phyloP scores from a whole-genome alignment of 441 rosid species.

The Monsonia emarginata region DNA sequence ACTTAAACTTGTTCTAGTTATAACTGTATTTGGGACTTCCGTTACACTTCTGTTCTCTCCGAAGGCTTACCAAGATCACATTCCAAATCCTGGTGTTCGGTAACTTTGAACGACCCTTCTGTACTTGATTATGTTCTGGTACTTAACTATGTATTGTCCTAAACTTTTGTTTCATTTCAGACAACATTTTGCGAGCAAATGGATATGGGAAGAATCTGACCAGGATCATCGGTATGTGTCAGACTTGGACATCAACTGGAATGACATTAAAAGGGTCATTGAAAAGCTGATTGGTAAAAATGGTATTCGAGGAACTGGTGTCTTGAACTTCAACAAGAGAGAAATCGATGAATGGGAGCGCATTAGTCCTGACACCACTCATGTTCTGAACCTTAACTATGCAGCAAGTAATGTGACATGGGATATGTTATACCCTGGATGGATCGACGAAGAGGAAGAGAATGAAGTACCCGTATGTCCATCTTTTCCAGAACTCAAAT shows the following conservation, averaged over 20 bases:
- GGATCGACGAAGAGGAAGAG: conserved; percentile 95
- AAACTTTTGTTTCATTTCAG: conserved; percentile 14
- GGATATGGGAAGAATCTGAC: conserved; percentile 67
- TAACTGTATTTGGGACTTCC: not conserved
- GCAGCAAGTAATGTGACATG: conserved; percentile 51
- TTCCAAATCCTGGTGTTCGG: not conserved
- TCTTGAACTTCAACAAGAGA: conserved; percentile 48
- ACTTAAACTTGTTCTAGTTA: conserved; percentile 41
- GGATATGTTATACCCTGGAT: conserved; percentile 76
- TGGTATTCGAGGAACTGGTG: conserved; percentile 46
- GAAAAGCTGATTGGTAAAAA: conserved; percentile 33
- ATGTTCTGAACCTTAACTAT: conserved; percentile 34
- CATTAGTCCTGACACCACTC: conserved; percentile 34
- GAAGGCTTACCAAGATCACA: no score
- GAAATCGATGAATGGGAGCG: conserved; percentile 57
- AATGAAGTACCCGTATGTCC: conserved; percentile 53
- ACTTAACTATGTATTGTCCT: not conserved
- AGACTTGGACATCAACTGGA: conserved; percentile 44
- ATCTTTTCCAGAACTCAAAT: conserved; percentile 63
- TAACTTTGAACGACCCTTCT: no score
- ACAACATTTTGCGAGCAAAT: conserved; percentile 35
- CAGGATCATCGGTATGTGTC: conserved; percentile 50
- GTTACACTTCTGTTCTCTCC: not conserved
- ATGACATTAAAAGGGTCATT: conserved; percentile 38
- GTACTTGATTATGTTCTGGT: no score